Conservation (phyloP, 352 stramenopile genomes). For the Phytophthora hybrid region DNA sequence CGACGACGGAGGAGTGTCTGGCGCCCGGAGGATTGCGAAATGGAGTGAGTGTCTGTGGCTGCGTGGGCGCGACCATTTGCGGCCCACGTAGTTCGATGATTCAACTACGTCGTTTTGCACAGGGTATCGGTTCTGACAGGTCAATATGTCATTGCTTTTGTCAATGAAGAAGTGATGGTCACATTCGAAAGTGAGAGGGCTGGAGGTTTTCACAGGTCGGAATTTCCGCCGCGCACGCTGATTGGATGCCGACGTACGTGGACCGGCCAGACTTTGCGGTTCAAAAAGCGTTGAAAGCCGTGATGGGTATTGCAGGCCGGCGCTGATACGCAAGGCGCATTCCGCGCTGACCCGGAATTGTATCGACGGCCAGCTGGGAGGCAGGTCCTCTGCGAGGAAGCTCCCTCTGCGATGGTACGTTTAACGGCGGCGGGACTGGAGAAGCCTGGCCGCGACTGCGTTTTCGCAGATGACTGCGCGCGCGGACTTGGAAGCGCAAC, state of each 20-base stretch:
- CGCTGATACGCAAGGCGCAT: conserved; percentile 35
- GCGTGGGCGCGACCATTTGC: conserved; percentile 22
- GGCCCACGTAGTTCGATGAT: conserved; percentile 14
- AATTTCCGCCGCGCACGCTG: conserved; percentile 10
- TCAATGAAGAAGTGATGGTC: neutral
- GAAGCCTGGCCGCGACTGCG: conserved; percentile 25
- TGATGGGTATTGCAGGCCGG: conserved; percentile 31
- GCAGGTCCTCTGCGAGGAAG: conserved; percentile 6
- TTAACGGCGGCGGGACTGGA: conserved; percentile 28
- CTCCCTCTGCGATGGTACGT: conserved; percentile 18
- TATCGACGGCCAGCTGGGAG: neutral
- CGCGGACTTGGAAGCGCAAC: conserved; percentile 40
- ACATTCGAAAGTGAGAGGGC: neutral
- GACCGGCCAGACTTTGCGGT: conserved; percentile 15
- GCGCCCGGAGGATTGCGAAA: conserved; percentile 45
- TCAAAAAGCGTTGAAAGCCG: conserved; percentile 3
- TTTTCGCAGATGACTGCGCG: conserved; percentile 41
- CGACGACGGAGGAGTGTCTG: conserved; percentile 27
- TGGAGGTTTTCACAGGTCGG: neutral
- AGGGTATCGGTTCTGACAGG: conserved; percentile 18
- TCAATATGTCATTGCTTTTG: no score
- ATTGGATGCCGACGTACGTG: conserved; percentile 39
- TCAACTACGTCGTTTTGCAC: conserved; percentile 22
- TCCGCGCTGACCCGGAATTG: neutral
- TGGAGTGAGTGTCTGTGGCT: conserved; percentile 33